Evolutionary conservation across 1,284 basidiomycete species (phyloP).

Genomic region (Naganishia albida): DNA sequence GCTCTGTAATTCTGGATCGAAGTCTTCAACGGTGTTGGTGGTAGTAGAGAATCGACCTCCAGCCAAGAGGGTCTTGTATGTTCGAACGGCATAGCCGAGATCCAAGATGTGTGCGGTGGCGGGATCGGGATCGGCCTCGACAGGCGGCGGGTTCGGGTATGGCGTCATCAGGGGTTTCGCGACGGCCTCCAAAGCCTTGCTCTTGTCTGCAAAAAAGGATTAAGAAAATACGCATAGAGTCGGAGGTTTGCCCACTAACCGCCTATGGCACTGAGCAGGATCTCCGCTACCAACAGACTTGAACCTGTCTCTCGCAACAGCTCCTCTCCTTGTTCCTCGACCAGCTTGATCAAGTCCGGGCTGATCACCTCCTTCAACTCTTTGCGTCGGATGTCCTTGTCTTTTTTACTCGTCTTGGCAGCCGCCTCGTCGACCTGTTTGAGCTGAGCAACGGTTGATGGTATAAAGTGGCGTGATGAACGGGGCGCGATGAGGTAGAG

Average conservation of each 20-base stretch:
- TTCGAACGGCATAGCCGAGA: slow-evolving; percentile 72
- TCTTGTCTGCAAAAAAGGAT: slow-evolving; percentile 62
- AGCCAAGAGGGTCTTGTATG: slow-evolving; percentile 82
- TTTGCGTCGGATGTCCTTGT: slow-evolving; percentile 60
- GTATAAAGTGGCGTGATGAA: slow-evolving; percentile 76
- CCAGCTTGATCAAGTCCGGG: slow-evolving; percentile 66
- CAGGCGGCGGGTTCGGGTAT: slow-evolving; percentile 58
- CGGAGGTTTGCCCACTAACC: slow-evolving; percentile 58
- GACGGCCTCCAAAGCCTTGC: slow-evolving; percentile 63
- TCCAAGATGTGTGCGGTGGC: slow-evolving; percentile 67
- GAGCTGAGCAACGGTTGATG: slow-evolving; percentile 62
- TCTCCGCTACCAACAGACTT: slow-evolving; percentile 71
- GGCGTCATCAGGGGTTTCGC: slow-evolving; percentile 61
- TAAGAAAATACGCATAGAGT: background rate
- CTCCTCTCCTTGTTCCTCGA: slow-evolving; percentile 62
- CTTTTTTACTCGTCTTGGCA: slow-evolving; percentile 76
- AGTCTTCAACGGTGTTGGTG: slow-evolving; percentile 59
- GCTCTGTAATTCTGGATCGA: slow-evolving; percentile 61
- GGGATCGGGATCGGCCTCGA: slow-evolving; percentile 52
- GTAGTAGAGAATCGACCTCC: slow-evolving; percentile 80
- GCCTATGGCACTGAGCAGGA: slow-evolving; percentile 77
- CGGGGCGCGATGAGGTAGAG: slow-evolving; percentile 79
- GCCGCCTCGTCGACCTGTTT: slow-evolving; percentile 70
- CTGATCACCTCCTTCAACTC: slow-evolving; percentile 73
- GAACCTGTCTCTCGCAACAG: slow-evolving; percentile 73